Evolutionary conservation across 2,329 filamentous ascomycete genomes (phyloP).

Genomic region (Cladosporium austrohemisphaericum): DNA sequence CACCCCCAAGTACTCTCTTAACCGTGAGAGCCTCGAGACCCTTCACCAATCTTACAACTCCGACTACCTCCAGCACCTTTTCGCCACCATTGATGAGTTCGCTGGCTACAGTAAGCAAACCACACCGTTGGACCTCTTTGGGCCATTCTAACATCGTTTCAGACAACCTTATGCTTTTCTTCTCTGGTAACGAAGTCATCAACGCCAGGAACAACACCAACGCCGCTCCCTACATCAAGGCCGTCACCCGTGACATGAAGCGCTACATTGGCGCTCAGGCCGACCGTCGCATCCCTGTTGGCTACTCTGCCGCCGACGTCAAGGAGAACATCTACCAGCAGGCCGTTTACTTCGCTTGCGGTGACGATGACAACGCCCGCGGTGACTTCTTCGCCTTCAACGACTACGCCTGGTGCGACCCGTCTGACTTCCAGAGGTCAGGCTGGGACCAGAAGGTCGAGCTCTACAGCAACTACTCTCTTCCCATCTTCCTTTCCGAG

Average conservation of each 20-base stretch:
- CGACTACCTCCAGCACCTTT: constrained; percentile 78
- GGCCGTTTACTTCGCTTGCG: constrained; percentile 90
- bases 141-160: background rate
- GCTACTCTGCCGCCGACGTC: constrained; percentile 82
- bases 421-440: constrained; percentile 63
- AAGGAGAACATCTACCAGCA: constrained; percentile 79
- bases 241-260: constrained; percentile 75
- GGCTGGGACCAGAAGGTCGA: constrained; percentile 86
- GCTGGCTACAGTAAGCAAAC: constrained; percentile 59
- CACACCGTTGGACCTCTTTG: too few relatives aligned
- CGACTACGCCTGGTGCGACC: constrained; percentile 81
- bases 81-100: constrained; percentile 83
- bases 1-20: constrained; percentile 81
- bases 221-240: constrained; percentile 66
- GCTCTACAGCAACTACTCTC: constrained; percentile 79
- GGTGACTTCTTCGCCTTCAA: constrained; percentile 88
- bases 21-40: constrained; percentile 61
- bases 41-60: constrained; percentile 73
- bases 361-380: constrained; percentile 67
- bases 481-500: constrained; percentile 91
- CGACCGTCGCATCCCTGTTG: constrained; percentile 68
- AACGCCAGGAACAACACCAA: constrained; percentile 59
- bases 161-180: constrained; percentile 80
- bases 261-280: constrained; percentile 71
- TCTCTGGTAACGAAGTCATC: constrained; percentile 73